phyloP scores from a whole-genome alignment of 768 basidiomycete genomes.

The Paxillus involutus region DNA sequence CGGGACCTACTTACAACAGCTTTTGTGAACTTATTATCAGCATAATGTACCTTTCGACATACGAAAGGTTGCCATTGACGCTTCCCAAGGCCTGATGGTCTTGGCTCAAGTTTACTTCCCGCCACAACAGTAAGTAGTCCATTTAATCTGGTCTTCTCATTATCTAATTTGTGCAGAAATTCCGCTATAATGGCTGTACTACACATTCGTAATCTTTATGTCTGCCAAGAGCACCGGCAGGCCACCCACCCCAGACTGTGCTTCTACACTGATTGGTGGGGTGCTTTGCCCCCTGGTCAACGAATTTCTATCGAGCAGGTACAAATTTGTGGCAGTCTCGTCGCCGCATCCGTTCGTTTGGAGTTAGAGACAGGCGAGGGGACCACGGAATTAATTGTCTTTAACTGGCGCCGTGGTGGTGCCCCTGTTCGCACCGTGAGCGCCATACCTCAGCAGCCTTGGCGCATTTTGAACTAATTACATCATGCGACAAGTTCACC shows the following conservation, averaged over 20 bases:
- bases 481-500: constrained; percentile 16
- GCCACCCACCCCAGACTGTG: constrained; percentile 32
- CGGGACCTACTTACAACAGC: constrained; percentile 28
- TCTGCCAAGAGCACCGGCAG: constrained; percentile 53
- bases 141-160: not conserved
- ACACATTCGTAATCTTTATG: constrained; percentile 55
- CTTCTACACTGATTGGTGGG: constrained; percentile 37
- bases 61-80: constrained; percentile 32
- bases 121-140: constrained; percentile 22
- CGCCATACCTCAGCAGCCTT: not conserved
- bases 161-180: constrained; percentile 15
- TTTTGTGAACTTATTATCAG: constrained; percentile 32
- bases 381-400: constrained; percentile 28
- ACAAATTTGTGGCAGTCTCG: constrained; percentile 25
- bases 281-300: constrained; percentile 30
- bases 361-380: constrained; percentile 34
- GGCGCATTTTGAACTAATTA: not conserved
- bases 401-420: constrained; percentile 30
- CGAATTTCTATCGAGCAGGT: constrained; percentile 30
- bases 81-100: constrained; percentile 29
- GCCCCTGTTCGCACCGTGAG: constrained; percentile 28
- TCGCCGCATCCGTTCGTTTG: constrained; percentile 27
- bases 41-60: constrained; percentile 34
- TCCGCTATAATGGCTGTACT: constrained; percentile 30
- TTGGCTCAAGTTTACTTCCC: constrained; percentile 31